phyloP scores from a whole-genome alignment of 331 rosid genomes.

The Stylosanthes scabra region DNA sequence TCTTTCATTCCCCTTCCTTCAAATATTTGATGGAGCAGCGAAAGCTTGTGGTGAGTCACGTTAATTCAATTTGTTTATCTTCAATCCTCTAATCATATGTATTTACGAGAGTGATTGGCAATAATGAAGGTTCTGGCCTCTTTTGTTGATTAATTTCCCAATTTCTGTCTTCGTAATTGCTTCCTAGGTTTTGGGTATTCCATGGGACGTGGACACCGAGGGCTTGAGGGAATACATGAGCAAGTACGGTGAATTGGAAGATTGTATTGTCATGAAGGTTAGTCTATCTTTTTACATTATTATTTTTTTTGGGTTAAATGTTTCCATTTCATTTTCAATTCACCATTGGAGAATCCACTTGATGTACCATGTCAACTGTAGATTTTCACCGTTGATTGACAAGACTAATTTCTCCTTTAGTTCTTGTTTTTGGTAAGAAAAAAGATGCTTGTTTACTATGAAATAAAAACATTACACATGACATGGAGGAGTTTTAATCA shows the following conservation, averaged over 20 bases:
- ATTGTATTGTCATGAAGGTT: conserved; percentile 95
- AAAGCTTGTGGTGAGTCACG: conserved; percentile 84
- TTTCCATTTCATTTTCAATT: not conserved
- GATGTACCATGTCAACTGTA: no score
- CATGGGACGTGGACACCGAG: conserved; percentile 91
- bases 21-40: conserved; percentile 77
- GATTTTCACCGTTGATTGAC: no score
- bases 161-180: conserved; percentile 6
- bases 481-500: not conserved
- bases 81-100: not conserved
- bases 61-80: not conserved
- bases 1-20: conserved; percentile 21
- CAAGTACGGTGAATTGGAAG: conserved; percentile 91
- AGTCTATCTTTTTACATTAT: conserved; percentile 16
- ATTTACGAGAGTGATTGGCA: not conserved
- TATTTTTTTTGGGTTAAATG: not conserved
- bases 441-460: not conserved
- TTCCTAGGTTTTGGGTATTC: conserved; percentile 84
- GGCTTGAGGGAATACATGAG: conserved; percentile 86
- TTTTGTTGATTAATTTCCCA: not conserved
- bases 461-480: not conserved
- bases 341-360: not conserved
- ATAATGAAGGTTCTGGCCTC: not conserved
- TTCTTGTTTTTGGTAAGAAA: not conserved
- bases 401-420: not conserved